Evolutionary conservation across 2,329 filamentous ascomycete genomes (phyloP), one percentile per base, ranked within the genome.

Genomic region (Trichothecium roseum): DNA sequence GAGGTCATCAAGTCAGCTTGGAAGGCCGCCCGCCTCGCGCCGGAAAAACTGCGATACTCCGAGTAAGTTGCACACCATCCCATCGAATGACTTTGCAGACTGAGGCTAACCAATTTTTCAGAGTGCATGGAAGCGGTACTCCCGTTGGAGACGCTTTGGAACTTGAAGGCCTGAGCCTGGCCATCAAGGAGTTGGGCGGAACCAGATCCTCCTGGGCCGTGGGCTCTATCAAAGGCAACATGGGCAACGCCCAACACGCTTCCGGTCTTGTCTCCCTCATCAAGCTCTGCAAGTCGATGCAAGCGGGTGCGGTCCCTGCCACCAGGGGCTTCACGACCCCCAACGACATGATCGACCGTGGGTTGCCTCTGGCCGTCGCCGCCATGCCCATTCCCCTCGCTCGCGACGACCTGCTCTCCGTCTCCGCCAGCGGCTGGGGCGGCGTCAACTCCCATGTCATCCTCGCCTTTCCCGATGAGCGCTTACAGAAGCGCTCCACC

Each of bases 391-490:
- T 31, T 12, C 15, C 22, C 8, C 31, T 42, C 5, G n/a, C 20
- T 2, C 18, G 15, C 5, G 37, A 37, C 8, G 30, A 39, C 30
- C 18, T 42, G 6, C 26, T 40, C 18, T 32, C 40, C 5, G 37
- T 42, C 8, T 42, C 63, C 2, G 63, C 64, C 4, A 59, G 61
- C 9, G 68, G 58, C 44, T 68, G 66, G 24, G 66, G 63, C 34
- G 61, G 66, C 10, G 66, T 65, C 16, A 67, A 54, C 34, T 68
- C 55, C 5, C 63, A 60, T 42, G 64, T 62, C 52, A 65, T 64
- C 36, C 62, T 64, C 4, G 63, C 62, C 42, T 64, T 33, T 22
- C 37, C 40, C 10, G 28, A 31, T 27, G 30, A 38, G 36, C 36
- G 22, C 14, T 10, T 38, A 3, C 36, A n/a, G 5, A 38, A 38